These are phyloP conservation scores for Citrus glauca DNA, from an alignment of 345 rosid genomes.

Conservation along the genomic window DNA sequence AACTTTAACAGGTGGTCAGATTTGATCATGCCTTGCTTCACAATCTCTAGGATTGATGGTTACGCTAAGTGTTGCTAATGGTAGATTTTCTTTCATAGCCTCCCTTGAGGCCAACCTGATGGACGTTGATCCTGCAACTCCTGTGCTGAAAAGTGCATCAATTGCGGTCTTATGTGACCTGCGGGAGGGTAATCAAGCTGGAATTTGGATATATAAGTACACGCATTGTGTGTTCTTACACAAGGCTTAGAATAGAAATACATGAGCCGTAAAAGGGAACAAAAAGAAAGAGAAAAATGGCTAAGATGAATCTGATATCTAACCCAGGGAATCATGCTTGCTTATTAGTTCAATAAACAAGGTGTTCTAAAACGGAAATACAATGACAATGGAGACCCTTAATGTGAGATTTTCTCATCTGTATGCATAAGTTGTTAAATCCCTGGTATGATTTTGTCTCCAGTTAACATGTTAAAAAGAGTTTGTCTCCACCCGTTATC, in stretches of 20 bases:
- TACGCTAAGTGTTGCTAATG: not conserved
- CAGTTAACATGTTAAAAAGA: not conserved
- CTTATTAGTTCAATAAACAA: not conserved
- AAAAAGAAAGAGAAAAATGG: not conserved
- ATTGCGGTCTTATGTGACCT: not conserved
- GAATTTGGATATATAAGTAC: not conserved
- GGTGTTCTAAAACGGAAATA: not conserved
- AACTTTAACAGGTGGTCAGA: not conserved
- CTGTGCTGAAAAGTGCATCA: not conserved
- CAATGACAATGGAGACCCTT: not conserved
- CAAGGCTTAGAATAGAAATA: not conserved
- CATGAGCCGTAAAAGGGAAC: not conserved
- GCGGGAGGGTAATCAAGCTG: not conserved
- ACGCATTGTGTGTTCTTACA: not conserved
- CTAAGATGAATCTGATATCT: not conserved
- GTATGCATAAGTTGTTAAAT: not conserved
- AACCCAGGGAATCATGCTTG: not conserved
- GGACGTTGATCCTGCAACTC: not conserved
- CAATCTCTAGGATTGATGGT: not conserved
- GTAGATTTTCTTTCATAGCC: not conserved
- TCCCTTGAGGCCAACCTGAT: not conserved
- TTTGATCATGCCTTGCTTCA: not conserved
- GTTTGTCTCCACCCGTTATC: not conserved
- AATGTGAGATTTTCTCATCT: not conserved
- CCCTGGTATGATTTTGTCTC: not conserved